A percentile compares a stretch with the other conserved stretches of the same genome.
These are phyloP conservation scores for Rhytidiadelphus loreus DNA, from an alignment of 225 moss, liverwort and hornwort genomes.

Conservation along the genomic window DNA sequence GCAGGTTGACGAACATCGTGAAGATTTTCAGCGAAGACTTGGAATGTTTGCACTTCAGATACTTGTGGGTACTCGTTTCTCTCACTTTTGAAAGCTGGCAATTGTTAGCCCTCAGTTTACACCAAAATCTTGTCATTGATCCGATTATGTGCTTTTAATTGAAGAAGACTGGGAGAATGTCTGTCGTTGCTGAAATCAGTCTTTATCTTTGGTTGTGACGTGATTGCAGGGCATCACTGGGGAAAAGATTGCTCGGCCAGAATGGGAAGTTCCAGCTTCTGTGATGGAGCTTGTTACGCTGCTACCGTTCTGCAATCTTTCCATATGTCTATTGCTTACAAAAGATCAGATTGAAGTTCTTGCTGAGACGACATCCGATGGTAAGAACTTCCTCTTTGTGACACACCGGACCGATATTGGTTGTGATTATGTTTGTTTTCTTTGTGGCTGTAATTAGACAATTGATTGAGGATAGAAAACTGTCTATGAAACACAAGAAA, in stretches of 20 bases:
- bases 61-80: conserved; percentile 31
- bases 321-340: conserved; percentile 21
- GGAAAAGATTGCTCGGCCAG: conserved; percentile 15
- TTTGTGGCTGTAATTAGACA: neutral
- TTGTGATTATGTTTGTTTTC: neutral
- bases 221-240: conserved; percentile 30
- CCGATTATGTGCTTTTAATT: neutral
- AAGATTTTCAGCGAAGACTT: conserved; percentile 29
- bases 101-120: neutral
- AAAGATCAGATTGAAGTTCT: conserved; percentile 32
- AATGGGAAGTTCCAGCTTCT: conserved; percentile 1
- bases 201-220: neutral
- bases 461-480: neutral
- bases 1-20: conserved; percentile 29
- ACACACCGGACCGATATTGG: neutral
- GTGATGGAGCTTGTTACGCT: conserved; percentile 38
- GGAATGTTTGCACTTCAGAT: conserved; percentile 54
- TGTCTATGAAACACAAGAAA: neutral
- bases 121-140: conserved; percentile 24
- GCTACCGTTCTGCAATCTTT: conserved; percentile 33
- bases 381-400: conserved; percentile 17
- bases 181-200: neutral
- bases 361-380: conserved; percentile 18
- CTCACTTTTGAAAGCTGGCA: neutral
- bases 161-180: neutral